Evolutionary conservation across 495 filamentous ascomycete genomes (phyloP), one percentile per base, ranked within the genome.

Genomic region (Jackrogersella minutella): DNA sequence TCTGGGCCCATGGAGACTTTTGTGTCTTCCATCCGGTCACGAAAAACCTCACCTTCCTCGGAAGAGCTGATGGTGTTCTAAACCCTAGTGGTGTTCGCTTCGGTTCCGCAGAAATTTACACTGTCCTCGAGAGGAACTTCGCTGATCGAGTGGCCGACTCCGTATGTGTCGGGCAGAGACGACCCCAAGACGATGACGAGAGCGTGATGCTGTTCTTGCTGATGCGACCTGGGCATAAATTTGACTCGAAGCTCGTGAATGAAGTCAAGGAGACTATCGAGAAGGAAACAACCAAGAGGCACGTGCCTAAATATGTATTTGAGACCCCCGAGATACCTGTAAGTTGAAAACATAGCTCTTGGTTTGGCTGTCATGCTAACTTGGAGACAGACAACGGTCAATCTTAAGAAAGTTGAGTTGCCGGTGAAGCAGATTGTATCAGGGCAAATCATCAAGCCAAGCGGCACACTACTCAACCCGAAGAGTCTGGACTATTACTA

Each of bases 51-150:
- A 74, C 84, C 28, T 89, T 94, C 72, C 84, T 91, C 40, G 93
- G 93, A 36, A 86, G 93, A 50, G 93, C 93, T 17, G 93, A 97
- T 70, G 93, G 93, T 3, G 92, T 97, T 37, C 78, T 97, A 26
- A 97, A 97, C 75, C 93, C 93, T 0, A 86, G 84, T 8, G 93
- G 93, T 0, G 91, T 97, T 8, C 80, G 93, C 31, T 97, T 97
- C 67, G 93, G 93, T 13, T 90, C 87, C 39, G 90, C 92, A 5
- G 91, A 94, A 74, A 88, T 94, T 43, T 94, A 94, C 75, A 79
- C 80, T 16, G 88, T 93, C 3, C 74, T 93, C 19, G 91, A 94
- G 73, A 78, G 81, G 44, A 74, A 84, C 53, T 92, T 93, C 67
- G 75, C 84, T 0, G 75, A 85, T 14, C 76, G 81, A 41, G 76